phyloP scores from a whole-genome alignment of 345 rosid genomes.

The Acer campestre region DNA sequence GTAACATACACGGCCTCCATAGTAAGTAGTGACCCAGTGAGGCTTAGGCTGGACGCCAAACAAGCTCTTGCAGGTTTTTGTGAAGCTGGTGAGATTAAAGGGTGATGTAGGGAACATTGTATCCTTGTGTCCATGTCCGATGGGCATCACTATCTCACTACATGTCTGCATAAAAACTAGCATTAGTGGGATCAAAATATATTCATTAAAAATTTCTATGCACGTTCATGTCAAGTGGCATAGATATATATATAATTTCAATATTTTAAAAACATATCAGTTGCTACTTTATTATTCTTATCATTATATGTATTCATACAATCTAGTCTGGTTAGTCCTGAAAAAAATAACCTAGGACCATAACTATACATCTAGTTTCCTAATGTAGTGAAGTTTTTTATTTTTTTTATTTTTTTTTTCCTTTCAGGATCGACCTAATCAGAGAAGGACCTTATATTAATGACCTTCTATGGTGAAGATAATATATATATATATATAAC shows the following conservation, averaged over 20 bases:
- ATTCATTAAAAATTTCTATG: background rate
- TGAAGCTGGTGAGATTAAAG: constrained; percentile 41
- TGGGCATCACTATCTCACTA: constrained; percentile 67
- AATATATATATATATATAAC: no score
- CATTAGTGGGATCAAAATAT: background rate
- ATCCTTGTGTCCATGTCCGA: constrained; percentile 45
- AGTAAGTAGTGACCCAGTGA: constrained; percentile 71
- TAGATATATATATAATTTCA: background rate
- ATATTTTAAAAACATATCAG: background rate
- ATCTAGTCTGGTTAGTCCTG: no score
- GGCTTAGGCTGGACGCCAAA: constrained; percentile 69
- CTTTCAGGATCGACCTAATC: no score
- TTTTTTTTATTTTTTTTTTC: no score
- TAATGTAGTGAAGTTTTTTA: no score
- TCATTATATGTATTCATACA: background rate
- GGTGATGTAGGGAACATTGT: constrained; percentile 63
- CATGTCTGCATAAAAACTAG: constrained; percentile 44
- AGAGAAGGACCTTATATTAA: no score
- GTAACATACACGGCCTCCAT: constrained; percentile 51
- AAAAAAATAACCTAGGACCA: no score
- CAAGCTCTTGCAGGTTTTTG: constrained; percentile 35
- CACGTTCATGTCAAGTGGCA: constrained; percentile 3
- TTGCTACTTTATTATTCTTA: background rate
- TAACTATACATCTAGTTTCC: no score
- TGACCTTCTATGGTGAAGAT: background rate